phyloP scores from a whole-genome alignment of 345 rosid species.

The Eucalyptus pauciflora region DNA sequence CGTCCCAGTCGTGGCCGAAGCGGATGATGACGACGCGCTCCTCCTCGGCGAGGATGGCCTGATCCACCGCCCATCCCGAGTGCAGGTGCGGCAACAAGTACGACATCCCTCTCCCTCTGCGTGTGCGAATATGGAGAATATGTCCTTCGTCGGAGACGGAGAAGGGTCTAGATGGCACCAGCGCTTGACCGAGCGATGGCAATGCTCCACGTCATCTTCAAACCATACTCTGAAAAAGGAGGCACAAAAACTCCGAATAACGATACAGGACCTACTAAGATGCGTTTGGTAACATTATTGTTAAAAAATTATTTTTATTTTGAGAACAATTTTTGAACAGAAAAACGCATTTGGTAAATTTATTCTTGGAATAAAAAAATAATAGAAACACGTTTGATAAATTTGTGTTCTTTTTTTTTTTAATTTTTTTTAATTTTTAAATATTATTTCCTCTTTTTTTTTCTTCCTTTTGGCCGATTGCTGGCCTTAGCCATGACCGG shows the following conservation, averaged over 20 bases:
- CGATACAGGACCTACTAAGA: background rate
- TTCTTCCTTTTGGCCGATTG: too few relatives aligned
- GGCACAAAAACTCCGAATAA: background rate
- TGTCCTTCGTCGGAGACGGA: background rate
- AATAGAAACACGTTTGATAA: too few relatives aligned
- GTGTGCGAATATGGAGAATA: background rate
- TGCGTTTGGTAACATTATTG: too few relatives aligned
- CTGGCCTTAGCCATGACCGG: too few relatives aligned
- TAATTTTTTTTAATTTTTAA: too few relatives aligned
- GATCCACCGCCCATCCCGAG: constrained; percentile 96
- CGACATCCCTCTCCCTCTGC: constrained; percentile 25
- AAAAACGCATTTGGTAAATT: too few relatives aligned
- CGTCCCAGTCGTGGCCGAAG: constrained; percentile 97
- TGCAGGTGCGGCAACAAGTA: constrained; percentile 83
- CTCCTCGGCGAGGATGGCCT: constrained; percentile 89
- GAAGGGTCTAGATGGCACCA: background rate
- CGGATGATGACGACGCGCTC: constrained; percentile 87
- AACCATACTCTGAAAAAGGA: accelerated
- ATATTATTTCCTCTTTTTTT: too few relatives aligned
- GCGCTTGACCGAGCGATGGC: background rate
- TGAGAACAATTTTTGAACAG: too few relatives aligned
- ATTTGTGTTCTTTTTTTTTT: too few relatives aligned
- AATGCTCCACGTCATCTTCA: background rate
- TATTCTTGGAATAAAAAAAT: too few relatives aligned
- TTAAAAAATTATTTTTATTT: too few relatives aligned